Percentiles rank a stretch among this genome's conserved stretches.
Evolutionary conservation across 2,329 filamentous ascomycete genomes (phyloP).

Genomic region (Cytospora paraplurivora): DNA sequence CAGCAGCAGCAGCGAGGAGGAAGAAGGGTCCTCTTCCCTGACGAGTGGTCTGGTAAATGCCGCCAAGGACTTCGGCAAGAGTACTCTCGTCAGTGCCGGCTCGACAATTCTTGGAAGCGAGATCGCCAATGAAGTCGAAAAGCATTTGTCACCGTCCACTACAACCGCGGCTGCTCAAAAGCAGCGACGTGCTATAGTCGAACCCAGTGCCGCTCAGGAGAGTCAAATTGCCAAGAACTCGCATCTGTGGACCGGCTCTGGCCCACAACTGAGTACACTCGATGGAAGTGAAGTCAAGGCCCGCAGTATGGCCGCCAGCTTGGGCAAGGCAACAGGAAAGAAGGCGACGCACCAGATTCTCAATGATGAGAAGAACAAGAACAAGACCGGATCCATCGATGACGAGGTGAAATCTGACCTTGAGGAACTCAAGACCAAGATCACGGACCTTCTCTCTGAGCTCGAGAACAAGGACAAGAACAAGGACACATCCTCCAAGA

Average conservation of each 20-base stretch:
- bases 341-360: background rate
- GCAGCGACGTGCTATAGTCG: too few relatives aligned
- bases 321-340: background rate
- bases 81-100: background rate
- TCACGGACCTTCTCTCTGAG: background rate
- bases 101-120: background rate
- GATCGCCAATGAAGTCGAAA: background rate
- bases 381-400: background rate
- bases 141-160: too few relatives aligned
- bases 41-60: too few relatives aligned
- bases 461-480: background rate
- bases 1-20: too few relatives aligned
- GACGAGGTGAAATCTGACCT: background rate
- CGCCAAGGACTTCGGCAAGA: too few relatives aligned
- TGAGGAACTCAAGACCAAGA: background rate
- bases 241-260: too few relatives aligned
- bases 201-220: too few relatives aligned
- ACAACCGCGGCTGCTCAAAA: background rate
- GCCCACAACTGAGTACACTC: background rate
- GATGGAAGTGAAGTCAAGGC: background rate
- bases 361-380: background rate
- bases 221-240: too few relatives aligned
- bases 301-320: background rate
- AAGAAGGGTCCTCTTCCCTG: too few relatives aligned
- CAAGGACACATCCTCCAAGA: background rate